Base-by-base conservation (phyloP, 2,329 filamentous ascomycete species). In the Scortechinia acanthostroma region DNA sequence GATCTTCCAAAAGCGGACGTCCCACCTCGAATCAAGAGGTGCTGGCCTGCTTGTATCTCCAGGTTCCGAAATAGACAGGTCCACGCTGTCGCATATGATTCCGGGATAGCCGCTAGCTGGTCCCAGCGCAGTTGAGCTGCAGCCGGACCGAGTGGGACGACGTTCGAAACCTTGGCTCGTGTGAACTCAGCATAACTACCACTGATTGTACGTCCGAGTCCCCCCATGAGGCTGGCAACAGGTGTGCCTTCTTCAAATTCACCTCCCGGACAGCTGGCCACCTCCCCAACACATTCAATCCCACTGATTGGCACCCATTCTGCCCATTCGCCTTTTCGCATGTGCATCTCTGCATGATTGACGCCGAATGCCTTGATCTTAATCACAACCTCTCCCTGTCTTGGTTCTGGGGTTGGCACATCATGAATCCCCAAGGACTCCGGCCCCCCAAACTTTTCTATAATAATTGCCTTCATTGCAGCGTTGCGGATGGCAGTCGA, bases 281-380 rank as follows among this genome's bases (percentile, higher is more conserved):
- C 56, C 15, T 55, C 56, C n/a, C 68, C 68, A 44, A 68, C 66
- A 49, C 66, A 70, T 49, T 68, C 64, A 21, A 67, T 53, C 17
- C 64, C 64, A 20, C 52, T 61, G 43, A 68, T 62, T 4, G 59
- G 61, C 22, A 59, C 62, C 47, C 51, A 60, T 46, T 65, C 63
- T 45, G 56, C 59, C 63, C 62, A 66, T 49, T 66, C 65, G 13
- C 66, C 66, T 35, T 56, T 59, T 19, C 66, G 62, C 65, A 70
- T 69, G 51, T 69, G 63, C 59, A 67, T 66, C 50, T 70, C 66
- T 5, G 66, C 67, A 47, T 69, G 64, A 48, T 70, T 69, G 33
- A 69, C 48, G 2, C 66, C 66, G 43, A 70, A 70, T 5, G 66
- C 65, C 47, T 58, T 54, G 33, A 69, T 57, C 47, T 55, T 48